Conservation (phyloP, 148 eudicot genomes). For the Persicaria tinctoria region DNA sequence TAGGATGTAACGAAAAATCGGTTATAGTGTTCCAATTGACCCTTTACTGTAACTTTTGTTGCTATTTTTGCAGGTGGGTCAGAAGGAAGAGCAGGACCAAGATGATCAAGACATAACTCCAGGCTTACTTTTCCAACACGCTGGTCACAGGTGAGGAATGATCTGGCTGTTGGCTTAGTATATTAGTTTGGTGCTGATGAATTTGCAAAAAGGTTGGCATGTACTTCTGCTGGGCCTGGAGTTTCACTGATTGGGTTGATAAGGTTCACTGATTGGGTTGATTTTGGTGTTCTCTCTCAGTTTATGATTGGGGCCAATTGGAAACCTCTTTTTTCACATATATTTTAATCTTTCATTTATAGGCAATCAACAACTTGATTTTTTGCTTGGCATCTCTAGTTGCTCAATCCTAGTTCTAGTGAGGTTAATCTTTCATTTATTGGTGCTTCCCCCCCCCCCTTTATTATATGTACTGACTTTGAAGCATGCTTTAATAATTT, state of each 20-base stretch:
- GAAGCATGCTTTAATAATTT: neutral
- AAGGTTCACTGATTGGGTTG: neutral
- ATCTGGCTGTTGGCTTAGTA: conserved; percentile 3
- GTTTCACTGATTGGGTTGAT: neutral
- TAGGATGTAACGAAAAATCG: neutral
- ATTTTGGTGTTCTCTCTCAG: neutral
- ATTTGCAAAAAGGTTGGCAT: no score
- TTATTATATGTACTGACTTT: neutral
- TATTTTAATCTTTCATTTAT: no score
- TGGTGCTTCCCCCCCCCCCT: neutral
- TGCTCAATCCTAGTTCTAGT: neutral
- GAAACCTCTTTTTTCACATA: neutral
- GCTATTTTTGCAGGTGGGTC: conserved; percentile 52
- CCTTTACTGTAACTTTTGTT: neutral
- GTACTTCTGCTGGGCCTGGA: no score
- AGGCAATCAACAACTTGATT: no score
- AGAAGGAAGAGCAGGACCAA: conserved; percentile 42
- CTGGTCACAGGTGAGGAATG: conserved; percentile 76
- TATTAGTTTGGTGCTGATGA: neutral
- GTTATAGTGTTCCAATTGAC: neutral
- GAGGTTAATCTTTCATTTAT: neutral
- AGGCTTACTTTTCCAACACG: conserved; percentile 86
- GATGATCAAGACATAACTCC: conserved; percentile 44
- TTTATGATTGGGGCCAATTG: neutral
- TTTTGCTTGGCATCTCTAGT: neutral